Evolutionary conservation across 805 yeast genomes (phyloP).

Genomic region (Nakazawaea holstii): DNA sequence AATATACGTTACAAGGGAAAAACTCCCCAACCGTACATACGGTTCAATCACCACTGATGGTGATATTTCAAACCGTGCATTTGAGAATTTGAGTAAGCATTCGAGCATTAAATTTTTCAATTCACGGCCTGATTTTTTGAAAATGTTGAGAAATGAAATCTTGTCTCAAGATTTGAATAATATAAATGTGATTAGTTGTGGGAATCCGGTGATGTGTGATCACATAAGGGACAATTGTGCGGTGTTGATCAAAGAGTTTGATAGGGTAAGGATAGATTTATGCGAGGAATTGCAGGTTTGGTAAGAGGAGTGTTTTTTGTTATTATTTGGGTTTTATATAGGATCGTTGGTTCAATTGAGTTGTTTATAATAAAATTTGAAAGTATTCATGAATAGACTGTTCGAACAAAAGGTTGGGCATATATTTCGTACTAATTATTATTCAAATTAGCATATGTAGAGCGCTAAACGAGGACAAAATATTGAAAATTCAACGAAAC

Average conservation of each 20-base stretch:
- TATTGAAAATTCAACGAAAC: too few relatives aligned
- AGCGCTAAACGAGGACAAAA: too few relatives aligned
- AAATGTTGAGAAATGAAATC: slow-evolving; percentile 31
- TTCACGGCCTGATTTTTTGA: slow-evolving; percentile 40
- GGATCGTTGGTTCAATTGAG: too few relatives aligned
- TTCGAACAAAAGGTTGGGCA: too few relatives aligned
- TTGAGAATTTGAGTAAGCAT: slow-evolving; percentile 11
- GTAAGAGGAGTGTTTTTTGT: slow-evolving; percentile 30
- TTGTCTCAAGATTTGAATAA: slow-evolving; percentile 28
- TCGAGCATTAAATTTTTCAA: slow-evolving; percentile 33
- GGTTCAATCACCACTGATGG: neutral
- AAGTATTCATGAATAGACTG: too few relatives aligned
- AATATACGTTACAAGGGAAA: slow-evolving; percentile 20
- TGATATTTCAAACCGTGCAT: neutral
- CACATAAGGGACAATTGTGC: slow-evolving; percentile 39
- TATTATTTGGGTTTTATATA: too few relatives aligned
- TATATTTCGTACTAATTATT: too few relatives aligned
- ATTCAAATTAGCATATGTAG: too few relatives aligned
- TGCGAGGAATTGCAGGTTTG: slow-evolving; percentile 57
- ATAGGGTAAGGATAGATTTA: slow-evolving; percentile 41
- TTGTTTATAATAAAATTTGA: too few relatives aligned
- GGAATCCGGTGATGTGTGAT: slow-evolving; percentile 50
- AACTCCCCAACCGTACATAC: neutral
- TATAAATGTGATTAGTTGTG: slow-evolving; percentile 49
- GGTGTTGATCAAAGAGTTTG: slow-evolving; percentile 19